These are phyloP conservation scores for Flaveria ramosissima DNA, from an alignment of 129 eudicot species.

Conservation along the genomic window DNA sequence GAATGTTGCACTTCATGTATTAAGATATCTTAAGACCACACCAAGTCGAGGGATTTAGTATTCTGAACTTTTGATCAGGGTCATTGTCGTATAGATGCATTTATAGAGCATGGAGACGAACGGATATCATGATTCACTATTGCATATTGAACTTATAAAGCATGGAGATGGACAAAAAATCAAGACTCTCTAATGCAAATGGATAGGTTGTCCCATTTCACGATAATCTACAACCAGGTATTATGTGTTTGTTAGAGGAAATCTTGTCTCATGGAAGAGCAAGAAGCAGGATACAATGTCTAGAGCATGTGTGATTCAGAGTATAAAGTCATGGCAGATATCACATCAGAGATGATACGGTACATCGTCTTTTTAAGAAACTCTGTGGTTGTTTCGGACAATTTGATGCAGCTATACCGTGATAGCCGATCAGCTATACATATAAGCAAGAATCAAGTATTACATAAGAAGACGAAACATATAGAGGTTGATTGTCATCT, in stretches of 20 bases:
- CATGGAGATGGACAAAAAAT: background rate
- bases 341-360: background rate
- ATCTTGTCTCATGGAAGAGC: background rate
- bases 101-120: background rate
- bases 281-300: background rate
- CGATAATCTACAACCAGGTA: too few species aligned
- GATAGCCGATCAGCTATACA: too few species aligned
- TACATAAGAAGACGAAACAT: background rate
- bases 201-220: too few species aligned
- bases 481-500: background rate
- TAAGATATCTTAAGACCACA: background rate
- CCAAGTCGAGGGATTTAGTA: background rate
- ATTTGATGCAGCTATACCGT: background rate
- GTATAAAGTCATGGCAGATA: background rate
- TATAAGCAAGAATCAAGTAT: too few species aligned
- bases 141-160: too few species aligned
- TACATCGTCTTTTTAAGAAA: background rate
- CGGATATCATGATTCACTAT: too few species aligned
- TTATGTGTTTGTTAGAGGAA: too few species aligned
- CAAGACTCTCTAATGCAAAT: background rate
- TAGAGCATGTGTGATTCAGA: slow-evolving; percentile 4
- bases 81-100: background rate
- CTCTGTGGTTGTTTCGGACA: background rate
- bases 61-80: background rate
- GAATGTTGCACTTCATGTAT: background rate